Evolutionary conservation across 441 rosid species (phyloP).

Genomic region (Gossypium trilobum): DNA sequence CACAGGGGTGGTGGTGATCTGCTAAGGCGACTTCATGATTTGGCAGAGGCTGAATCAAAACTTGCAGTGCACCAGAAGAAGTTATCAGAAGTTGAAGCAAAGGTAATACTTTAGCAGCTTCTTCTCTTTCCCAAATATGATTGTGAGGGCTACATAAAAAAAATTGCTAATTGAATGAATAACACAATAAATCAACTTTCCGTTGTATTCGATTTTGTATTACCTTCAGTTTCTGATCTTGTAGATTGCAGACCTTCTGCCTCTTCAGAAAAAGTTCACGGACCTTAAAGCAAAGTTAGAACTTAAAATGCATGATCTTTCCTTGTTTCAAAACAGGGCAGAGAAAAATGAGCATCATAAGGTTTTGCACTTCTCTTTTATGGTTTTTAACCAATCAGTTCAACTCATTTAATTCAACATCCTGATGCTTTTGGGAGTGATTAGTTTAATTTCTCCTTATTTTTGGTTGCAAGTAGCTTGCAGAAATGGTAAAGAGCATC

Average conservation of each 20-base stretch:
- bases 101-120: constrained; percentile 33
- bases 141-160: background rate
- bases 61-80: constrained; percentile 53
- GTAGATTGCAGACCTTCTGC: constrained; percentile 73
- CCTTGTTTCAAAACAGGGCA: constrained; percentile 78
- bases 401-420: constrained; percentile 1
- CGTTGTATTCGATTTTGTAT: background rate
- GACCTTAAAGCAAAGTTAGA: constrained; percentile 76
- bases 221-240: constrained; percentile 22
- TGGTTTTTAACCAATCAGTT: constrained; percentile 11
- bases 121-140: constrained; percentile 2
- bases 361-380: constrained; percentile 36
- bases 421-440: constrained; percentile 7
- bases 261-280: constrained; percentile 57
- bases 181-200: background rate
- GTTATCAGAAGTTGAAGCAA: constrained; percentile 65
- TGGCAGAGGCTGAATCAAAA: constrained; percentile 72
- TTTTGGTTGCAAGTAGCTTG: constrained; percentile 43
- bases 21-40: constrained; percentile 71
- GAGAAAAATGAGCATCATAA: constrained; percentile 98
- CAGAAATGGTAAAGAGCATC: constrained; percentile 72
- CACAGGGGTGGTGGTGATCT: constrained; percentile 86
- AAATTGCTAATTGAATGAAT: background rate
- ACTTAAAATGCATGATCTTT: constrained; percentile 76
- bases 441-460: background rate